phyloP scores from a whole-genome alignment of 75 land plant species.

The Selaginella moellendorffii region DNA sequence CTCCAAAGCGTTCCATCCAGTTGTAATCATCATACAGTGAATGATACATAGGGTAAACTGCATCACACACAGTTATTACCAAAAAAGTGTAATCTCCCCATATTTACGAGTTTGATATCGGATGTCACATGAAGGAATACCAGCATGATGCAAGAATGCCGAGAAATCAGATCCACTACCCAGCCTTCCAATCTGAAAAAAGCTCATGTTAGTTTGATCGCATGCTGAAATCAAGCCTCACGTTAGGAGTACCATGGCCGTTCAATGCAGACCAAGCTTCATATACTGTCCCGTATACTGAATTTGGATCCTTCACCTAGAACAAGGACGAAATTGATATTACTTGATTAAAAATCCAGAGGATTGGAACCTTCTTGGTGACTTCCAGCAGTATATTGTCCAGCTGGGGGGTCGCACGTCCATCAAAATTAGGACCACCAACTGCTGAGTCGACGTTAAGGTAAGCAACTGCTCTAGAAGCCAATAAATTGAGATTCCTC shows the following conservation, averaged over 20 bases:
- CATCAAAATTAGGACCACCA: no score
- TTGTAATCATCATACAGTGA: constrained; percentile 59
- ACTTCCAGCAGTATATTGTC: no score
- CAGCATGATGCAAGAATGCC: constrained; percentile 76
- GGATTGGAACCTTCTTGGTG: constrained; percentile 37
- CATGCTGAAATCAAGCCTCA: not conserved
- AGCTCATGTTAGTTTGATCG: not conserved
- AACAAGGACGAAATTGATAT: no score
- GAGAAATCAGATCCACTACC: constrained; percentile 74
- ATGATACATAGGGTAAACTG: constrained; percentile 80
- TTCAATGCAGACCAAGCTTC: constrained; percentile 33
- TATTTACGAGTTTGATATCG: constrained; percentile 41
- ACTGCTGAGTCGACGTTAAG: no score
- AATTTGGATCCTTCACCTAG: constrained; percentile 66
- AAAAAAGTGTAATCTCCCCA: no score
- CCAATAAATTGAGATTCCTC: no score
- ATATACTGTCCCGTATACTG: constrained; percentile 35
- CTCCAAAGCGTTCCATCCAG: constrained; percentile 74
- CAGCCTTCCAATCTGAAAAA: constrained; percentile 47
- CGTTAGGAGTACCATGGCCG: not conserved
- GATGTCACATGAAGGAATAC: constrained; percentile 51
- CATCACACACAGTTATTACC: no score
- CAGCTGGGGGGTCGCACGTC: no score
- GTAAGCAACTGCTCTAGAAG: no score
- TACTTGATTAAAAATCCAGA: not conserved